These are phyloP conservation scores for Acorus gramineus DNA, from an alignment of 106 monocot species.

Conservation along the genomic window DNA sequence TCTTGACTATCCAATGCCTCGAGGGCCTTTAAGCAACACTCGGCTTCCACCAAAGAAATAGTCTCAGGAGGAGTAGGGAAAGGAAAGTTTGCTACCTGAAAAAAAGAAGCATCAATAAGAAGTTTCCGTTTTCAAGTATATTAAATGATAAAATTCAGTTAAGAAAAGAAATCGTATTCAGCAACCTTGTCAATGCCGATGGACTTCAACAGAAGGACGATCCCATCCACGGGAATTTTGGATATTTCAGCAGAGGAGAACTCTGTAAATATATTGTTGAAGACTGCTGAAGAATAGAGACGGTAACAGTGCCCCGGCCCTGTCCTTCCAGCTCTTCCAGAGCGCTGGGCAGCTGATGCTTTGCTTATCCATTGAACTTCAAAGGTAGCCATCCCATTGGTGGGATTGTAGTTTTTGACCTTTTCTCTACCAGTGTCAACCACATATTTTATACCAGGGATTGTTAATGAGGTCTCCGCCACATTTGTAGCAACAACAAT, in stretches of 20 bases:
- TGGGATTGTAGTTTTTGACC: constrained; percentile 67
- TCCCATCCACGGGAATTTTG: constrained; percentile 80
- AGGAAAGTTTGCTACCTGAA: constrained; percentile 89
- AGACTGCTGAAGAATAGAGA: constrained; percentile 82
- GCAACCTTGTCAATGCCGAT: constrained; percentile 86
- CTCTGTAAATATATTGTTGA: constrained; percentile 64
- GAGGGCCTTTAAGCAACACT: constrained; percentile 59
- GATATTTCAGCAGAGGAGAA: constrained; percentile 76
- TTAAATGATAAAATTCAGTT: neutral
- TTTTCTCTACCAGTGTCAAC: constrained; percentile 97
- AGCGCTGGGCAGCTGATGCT: constrained; percentile 86
- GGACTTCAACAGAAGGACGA: constrained; percentile 82
- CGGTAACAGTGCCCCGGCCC: constrained; percentile 92
- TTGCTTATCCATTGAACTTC: constrained; percentile 95
- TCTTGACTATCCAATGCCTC: constrained; percentile 62
- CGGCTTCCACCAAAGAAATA: constrained; percentile 64
- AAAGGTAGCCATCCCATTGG: constrained; percentile 59
- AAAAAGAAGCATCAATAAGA: constrained; percentile 4
- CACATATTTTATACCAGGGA: constrained; percentile 96
- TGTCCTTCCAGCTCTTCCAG: constrained; percentile 91
- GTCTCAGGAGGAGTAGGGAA: constrained; percentile 83
- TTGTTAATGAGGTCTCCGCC: constrained; percentile 93
- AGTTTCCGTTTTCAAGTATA: neutral
- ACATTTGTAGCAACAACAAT: constrained; percentile 97
- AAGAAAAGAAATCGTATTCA: neutral